phyloP scores from a whole-genome alignment of 2,329 filamentous ascomycete genomes.

The Monosporascus cannonballus region DNA sequence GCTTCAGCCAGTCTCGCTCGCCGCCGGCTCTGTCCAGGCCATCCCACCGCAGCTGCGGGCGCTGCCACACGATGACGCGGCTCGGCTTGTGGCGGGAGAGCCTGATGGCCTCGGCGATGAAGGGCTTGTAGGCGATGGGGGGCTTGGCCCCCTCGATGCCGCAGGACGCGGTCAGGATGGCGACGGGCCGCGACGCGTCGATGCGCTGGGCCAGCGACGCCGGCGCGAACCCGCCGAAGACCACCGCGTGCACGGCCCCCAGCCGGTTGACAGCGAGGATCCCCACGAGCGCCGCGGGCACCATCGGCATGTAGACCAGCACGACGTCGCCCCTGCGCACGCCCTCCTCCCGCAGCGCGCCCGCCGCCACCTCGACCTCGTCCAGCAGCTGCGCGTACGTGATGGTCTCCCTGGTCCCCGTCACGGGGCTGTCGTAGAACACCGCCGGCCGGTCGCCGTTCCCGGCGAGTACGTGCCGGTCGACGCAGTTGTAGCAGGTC shows the following conservation, averaged over 20 bases:
- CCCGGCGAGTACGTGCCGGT: slow-evolving; percentile 80
- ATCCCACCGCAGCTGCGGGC: slow-evolving; percentile 70
- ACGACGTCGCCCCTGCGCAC: slow-evolving; percentile 22
- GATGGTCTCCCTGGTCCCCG: slow-evolving; percentile 61
- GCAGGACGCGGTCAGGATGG: slow-evolving; percentile 82
- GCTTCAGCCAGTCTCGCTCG: slow-evolving; percentile 72
- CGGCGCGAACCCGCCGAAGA: slow-evolving; percentile 88
- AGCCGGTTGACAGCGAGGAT: slow-evolving; percentile 76
- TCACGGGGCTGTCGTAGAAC: slow-evolving; percentile 84
- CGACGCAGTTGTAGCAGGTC: slow-evolving; percentile 86
- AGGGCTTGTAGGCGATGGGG: slow-evolving; percentile 67
- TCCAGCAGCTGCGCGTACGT: slow-evolving; percentile 71
- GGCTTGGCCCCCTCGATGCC: slow-evolving; percentile 84
- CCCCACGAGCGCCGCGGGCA: slow-evolving; percentile 79
- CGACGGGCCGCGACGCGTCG: slow-evolving; percentile 69
- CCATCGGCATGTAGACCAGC: slow-evolving; percentile 91
- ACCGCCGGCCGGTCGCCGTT: slow-evolving; percentile 69
- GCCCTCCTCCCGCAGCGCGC: slow-evolving; percentile 74
- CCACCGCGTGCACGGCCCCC: slow-evolving; percentile 83
- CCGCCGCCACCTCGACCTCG: slow-evolving; percentile 77
- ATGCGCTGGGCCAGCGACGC: slow-evolving; percentile 81
- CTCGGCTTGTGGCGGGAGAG: slow-evolving; percentile 65
- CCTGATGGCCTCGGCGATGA: slow-evolving; percentile 67
- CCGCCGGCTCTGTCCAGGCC: slow-evolving; percentile 59
- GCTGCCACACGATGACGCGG: slow-evolving; percentile 77